Base-by-base conservation (phyloP, 306 rosid species). In the Morella rubra region DNA sequence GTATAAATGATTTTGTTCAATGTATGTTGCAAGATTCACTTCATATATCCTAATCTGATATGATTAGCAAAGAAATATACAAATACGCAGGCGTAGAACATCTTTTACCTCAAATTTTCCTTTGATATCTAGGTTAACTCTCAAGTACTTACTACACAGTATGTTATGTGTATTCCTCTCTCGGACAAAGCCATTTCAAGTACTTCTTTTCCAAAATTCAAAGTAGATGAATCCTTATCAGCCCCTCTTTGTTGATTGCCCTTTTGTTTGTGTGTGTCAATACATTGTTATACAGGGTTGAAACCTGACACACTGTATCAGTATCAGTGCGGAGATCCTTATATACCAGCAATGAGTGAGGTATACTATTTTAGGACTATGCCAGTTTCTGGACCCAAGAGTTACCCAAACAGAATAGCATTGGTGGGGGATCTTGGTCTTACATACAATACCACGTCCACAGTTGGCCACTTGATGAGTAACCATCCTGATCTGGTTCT, bases 401-500 rank as follows among this genome's bases (percentile, higher is more conserved):
- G 88, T 81, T 94, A 94, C 82, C 98, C 97, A 71, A 84, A 81
- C 70, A 86, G 92, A 86, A 86, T 94, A 62, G 98, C 95, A 10
- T 84, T 92, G 74, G 93, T 87, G 37, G 98, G 97, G 62, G 97
- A 94, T 84, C 73, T 94, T 73, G 97, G 98, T 49, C 97, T 94
- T 58, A 90, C 97, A 13, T 86, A 89, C 85, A 92, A 94, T 68
- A 87, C 95, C 70, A 91, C 96, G 55, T 86, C 97, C 49, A 91
- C 98, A 19, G 84, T 94, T 44, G 44, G 86, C 80, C 95, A 94
- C 73, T 69, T 92, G 82, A 55, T 59, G 58, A 86, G 82, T 73
- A 92, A 94, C 77, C 91, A 89, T 84, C 98, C 98, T 42, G 89
- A 86, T 49, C 96, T 91, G 75, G 75, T 92, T 77, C 80, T 92